Evolutionary conservation across 805 yeast species (phyloP).

Genomic region (Blastobotrys parvus): DNA sequence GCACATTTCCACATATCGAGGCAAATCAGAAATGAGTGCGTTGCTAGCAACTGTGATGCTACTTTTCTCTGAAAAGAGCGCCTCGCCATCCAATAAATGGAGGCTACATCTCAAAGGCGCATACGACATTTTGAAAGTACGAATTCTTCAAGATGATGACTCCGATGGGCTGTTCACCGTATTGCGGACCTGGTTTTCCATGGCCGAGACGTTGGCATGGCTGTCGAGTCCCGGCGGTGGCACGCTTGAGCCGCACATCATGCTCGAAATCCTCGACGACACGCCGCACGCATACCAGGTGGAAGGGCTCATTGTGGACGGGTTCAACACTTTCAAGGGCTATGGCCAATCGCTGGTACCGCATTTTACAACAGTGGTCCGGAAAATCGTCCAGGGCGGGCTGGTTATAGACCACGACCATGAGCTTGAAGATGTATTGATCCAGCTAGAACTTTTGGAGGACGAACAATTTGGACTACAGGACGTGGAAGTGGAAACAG

Average conservation of each 20-base stretch:
- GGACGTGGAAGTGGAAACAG: conserved; percentile 1
- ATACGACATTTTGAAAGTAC: conserved; percentile 4
- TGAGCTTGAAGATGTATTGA: background rate
- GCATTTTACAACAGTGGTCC: conserved; percentile 6
- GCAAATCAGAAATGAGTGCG: conserved; percentile 8
- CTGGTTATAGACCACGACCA: background rate
- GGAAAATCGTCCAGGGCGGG: conserved; percentile 2
- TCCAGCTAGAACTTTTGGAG: conserved; percentile 4
- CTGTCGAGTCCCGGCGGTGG: conserved; percentile 15
- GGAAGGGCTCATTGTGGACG: conserved; percentile 11
- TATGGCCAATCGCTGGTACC: conserved; percentile 11
- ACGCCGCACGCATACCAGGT: conserved; percentile 4
- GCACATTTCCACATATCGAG: conserved; percentile 6
- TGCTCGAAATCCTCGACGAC: conserved; percentile 11
- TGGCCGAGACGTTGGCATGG: conserved; percentile 16
- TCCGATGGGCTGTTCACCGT: conserved; percentile 7
- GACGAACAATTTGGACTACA: conserved; percentile 5
- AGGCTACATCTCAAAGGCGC: conserved; percentile 10
- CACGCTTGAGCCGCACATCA: background rate
- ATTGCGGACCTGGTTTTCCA: conserved; percentile 13
- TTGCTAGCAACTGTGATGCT: conserved; percentile 12
- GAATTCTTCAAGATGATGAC: background rate
- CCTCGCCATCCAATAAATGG: conserved; percentile 8
- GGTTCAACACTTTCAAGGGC: conserved; percentile 15
- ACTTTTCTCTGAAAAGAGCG: conserved; percentile 11